A percentile compares a stretch with the other conserved stretches of the same genome.
phyloP scores from a whole-genome alignment of 257 asterid genomes.

The Jaltomata sinuosa region DNA sequence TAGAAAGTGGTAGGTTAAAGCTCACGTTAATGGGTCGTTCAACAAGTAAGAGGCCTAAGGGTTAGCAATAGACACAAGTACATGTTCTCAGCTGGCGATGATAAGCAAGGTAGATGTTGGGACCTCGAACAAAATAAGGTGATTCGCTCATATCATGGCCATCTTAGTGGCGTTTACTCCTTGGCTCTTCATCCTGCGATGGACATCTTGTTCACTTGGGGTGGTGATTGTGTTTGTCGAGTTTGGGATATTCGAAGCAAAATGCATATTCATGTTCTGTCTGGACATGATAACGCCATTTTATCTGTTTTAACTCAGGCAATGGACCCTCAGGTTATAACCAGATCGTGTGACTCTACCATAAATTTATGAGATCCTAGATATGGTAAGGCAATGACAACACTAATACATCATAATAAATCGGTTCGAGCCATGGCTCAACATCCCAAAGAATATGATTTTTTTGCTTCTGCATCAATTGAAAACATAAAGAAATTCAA shows the following conservation, averaged over 20 bases:
- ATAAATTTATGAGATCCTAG: conserved; percentile 92
- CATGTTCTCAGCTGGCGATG: no score
- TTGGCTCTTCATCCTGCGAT: conserved; percentile 83
- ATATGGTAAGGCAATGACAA: conserved; percentile 22
- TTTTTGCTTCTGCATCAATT: conserved; percentile 88
- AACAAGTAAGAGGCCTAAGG: no score
- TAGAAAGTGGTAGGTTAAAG: no score
- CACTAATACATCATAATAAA: not conserved
- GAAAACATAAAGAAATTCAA: conserved; percentile 68
- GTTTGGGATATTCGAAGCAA: conserved; percentile 43
- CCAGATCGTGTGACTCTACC: conserved; percentile 66
- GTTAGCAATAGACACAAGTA: no score
- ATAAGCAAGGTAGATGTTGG: no score
- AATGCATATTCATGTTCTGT: no score
- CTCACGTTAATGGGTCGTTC: no score
- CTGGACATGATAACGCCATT: no score
- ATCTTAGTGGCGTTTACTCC: conserved; percentile 85
- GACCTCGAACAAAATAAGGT: conserved; percentile 95
- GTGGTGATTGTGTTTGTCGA: conserved; percentile 88
- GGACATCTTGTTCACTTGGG: conserved; percentile 70
- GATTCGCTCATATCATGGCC: conserved; percentile 86
- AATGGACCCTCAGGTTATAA: no score
- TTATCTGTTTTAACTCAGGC: no score
- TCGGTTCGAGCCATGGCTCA: not conserved
- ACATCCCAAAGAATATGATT: conserved; percentile 1